A percentile compares a stretch with the other conserved stretches of the same genome.
Evolutionary conservation across 345 rosid genomes (phyloP).

Genomic region (Acer yangbiense): DNA sequence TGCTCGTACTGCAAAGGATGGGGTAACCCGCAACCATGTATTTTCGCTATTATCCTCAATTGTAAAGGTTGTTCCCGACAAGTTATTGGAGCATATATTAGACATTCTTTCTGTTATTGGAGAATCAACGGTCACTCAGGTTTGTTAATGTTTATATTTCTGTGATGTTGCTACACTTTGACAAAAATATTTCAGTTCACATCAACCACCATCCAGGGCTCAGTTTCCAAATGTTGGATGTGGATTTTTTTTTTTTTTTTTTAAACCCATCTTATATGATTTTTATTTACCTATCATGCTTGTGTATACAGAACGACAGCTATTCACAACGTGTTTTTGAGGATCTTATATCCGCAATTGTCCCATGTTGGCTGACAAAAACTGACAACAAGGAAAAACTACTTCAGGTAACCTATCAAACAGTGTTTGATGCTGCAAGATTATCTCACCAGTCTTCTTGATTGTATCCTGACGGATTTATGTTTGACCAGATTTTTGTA

Average conservation of each 20-base stretch:
- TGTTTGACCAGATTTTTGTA: constrained; percentile 65
- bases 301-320: constrained; percentile 61
- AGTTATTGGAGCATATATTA: constrained; percentile 57
- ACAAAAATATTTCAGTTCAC: background rate
- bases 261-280: background rate
- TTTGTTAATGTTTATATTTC: constrained; percentile 38
- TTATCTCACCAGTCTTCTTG: background rate
- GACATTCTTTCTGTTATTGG: constrained; percentile 73
- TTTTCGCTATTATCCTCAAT: constrained; percentile 61
- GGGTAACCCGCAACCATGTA: constrained; percentile 61
- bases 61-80: constrained; percentile 66
- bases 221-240: constrained; percentile 1
- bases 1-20: constrained; percentile 61
- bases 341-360: constrained; percentile 70
- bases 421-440: background rate
- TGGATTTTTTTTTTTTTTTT: background rate
- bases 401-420: constrained; percentile 60
- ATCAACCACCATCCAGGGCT: constrained; percentile 5
- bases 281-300: constrained; percentile 6
- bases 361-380: constrained; percentile 86
- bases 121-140: constrained; percentile 83
- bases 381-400: constrained; percentile 51
- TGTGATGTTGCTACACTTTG: background rate
- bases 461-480: constrained; percentile 15
- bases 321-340: constrained; percentile 75